Evolutionary conservation across 1,284 basidiomycete species (phyloP).

Genomic region (Xerocomus amazonicus): DNA sequence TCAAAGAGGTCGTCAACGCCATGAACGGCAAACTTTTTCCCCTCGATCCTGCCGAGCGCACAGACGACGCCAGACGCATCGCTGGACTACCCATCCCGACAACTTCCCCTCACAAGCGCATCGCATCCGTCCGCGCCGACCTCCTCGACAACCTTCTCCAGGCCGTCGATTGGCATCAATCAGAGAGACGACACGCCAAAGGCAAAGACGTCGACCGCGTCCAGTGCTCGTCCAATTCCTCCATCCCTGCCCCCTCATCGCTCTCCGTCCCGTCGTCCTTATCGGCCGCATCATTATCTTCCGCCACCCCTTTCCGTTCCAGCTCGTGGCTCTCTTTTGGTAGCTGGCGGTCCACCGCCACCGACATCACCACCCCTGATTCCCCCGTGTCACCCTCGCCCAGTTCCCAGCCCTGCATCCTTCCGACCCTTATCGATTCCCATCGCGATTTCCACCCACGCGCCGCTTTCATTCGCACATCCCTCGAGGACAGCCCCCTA

Average conservation of each 20-base stretch:
- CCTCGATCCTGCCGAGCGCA: conserved; percentile 37
- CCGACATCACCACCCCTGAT: conserved; percentile 39
- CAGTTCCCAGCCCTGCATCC: conserved; percentile 22
- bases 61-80: conserved; percentile 29
- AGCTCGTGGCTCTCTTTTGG: conserved; percentile 57
- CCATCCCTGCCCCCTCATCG: conserved; percentile 28
- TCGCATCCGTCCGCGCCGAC: conserved; percentile 32
- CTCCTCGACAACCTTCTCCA: conserved; percentile 49
- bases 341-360: conserved; percentile 42
- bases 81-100: conserved; percentile 20
- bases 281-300: conserved; percentile 29
- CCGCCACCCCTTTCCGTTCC: conserved; percentile 40
- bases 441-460: conserved; percentile 26
- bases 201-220: conserved; percentile 31
- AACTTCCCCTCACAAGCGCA: conserved; percentile 20
- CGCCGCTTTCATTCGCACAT: conserved; percentile 27
- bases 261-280: conserved; percentile 30
- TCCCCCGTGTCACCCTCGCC: conserved; percentile 29
- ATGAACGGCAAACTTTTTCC: conserved; percentile 64
- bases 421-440: conserved; percentile 26
- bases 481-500: conserved; percentile 29
- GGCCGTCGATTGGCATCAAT: conserved; percentile 40
- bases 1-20: conserved; percentile 52
- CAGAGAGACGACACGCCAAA: conserved; percentile 34
- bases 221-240: conserved; percentile 11